Conservation (phyloP, 495 filamentous ascomycete species). For the Penicillium riverlandense region DNA sequence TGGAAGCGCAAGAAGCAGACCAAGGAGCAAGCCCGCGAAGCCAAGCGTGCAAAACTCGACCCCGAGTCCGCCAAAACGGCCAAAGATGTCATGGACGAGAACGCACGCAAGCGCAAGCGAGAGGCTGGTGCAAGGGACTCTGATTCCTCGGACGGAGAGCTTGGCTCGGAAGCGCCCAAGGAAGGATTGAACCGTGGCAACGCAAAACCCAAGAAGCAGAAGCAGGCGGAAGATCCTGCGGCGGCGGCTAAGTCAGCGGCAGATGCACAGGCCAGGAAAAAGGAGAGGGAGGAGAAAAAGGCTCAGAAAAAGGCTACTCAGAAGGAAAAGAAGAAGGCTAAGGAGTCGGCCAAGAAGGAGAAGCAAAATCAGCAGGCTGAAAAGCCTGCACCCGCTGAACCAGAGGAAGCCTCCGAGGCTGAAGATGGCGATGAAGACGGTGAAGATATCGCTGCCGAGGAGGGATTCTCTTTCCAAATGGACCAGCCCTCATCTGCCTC, state of each 20-base stretch:
- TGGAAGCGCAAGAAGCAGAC: constrained; percentile 85
- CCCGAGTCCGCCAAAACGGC: constrained; percentile 73
- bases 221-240: constrained; percentile 25
- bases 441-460: constrained; percentile 30
- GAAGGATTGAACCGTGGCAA: constrained; percentile 34
- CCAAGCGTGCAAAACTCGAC: constrained; percentile 76
- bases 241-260: constrained; percentile 19
- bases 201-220: constrained; percentile 24
- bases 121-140: constrained; percentile 39
- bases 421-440: constrained; percentile 27
- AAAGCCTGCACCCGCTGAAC: constrained; percentile 16
- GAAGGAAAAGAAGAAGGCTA: constrained; percentile 43
- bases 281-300: constrained; percentile 40
- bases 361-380: constrained; percentile 31
- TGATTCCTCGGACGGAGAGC: constrained; percentile 37
- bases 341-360: constrained; percentile 37
- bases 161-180: constrained; percentile 34
- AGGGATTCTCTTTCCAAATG: constrained; percentile 36
- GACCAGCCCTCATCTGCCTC: constrained; percentile 39
- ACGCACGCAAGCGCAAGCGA: constrained; percentile 63
- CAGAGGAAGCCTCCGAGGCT: constrained; percentile 18
- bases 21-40: constrained; percentile 70
- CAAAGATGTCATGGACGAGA: constrained; percentile 80
- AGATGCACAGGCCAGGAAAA: constrained; percentile 32
- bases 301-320: constrained; percentile 42